These are phyloP conservation scores for Bidens hawaiensis DNA, from an alignment of 140 eudicot species.

Conservation along the genomic window DNA sequence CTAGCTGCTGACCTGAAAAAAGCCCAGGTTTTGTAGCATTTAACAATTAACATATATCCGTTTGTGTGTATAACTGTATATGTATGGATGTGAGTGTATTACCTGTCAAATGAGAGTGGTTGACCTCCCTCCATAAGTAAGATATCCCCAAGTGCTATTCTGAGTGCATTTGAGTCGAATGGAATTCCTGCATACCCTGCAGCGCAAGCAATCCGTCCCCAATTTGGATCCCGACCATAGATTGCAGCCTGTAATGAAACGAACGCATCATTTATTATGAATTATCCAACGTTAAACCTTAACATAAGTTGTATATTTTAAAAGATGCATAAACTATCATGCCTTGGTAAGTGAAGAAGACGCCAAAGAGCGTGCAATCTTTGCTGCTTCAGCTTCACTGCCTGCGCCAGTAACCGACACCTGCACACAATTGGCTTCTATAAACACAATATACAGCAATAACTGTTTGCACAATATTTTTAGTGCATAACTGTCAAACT, in stretches of 20 bases:
- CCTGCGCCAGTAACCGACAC: constrained; percentile 76
- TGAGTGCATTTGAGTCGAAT: constrained; percentile 60
- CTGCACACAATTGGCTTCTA: constrained; percentile 33
- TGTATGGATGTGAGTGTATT: background rate
- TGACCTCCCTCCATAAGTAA: constrained; percentile 90
- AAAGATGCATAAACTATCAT: constrained; percentile 6
- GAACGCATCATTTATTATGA: constrained; percentile 1
- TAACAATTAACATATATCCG: background rate
- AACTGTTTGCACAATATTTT: background rate
- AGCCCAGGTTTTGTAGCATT: background rate
- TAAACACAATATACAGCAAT: background rate
- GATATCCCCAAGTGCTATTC: constrained; percentile 83
- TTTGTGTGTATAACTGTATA: background rate
- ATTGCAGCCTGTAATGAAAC: constrained; percentile 72
- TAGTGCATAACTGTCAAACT: background rate
- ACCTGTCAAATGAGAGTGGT: constrained; percentile 92
- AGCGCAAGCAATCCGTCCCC: constrained; percentile 99
- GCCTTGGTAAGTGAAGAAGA: constrained; percentile 31
- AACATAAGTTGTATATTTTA: too few relatives aligned
- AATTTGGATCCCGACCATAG: constrained; percentile 94
- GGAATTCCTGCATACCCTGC: constrained; percentile 94
- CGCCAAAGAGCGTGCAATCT: constrained; percentile 88
- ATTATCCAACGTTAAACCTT: too few relatives aligned
- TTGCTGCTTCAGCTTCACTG: constrained; percentile 83
- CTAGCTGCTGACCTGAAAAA: constrained; percentile 77